Percentiles rank a stretch among this genome's conserved stretches.
These are phyloP conservation scores for Mortierella sp. DNA, from an alignment of 371 early-diverging fungal species.

Conservation along the genomic window DNA sequence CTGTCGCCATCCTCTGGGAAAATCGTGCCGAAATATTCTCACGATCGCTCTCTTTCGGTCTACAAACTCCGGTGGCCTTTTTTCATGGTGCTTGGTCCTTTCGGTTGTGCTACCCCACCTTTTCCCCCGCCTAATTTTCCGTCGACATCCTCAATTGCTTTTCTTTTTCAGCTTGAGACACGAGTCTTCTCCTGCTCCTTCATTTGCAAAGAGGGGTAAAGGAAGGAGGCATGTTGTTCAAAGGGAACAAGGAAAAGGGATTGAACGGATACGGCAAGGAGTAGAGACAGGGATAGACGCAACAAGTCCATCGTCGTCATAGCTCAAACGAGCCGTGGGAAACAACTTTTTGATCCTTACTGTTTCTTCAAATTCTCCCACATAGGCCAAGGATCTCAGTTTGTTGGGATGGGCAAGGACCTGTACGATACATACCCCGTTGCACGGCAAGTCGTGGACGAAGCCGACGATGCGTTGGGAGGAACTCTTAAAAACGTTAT, in stretches of 20 bases:
- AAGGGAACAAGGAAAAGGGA: neutral
- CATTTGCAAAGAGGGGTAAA: neutral
- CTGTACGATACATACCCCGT: slow-evolving; percentile 82
- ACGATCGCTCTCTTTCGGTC: slow-evolving; percentile 19
- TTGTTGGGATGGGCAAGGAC: slow-evolving; percentile 95
- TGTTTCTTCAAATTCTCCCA: neutral
- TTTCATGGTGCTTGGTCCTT: slow-evolving; percentile 5
- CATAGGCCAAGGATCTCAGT: slow-evolving; percentile 90
- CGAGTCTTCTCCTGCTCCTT: neutral
- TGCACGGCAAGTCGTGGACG: slow-evolving; percentile 88
- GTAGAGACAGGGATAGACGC: neutral
- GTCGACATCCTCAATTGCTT: neutral
- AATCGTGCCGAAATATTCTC: slow-evolving; percentile 40
- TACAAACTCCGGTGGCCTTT: slow-evolving; percentile 7
- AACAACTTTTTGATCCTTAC: slow-evolving; percentile 8
- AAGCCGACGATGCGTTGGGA: slow-evolving; percentile 88
- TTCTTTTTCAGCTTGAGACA: neutral
- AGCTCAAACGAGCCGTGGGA: neutral
- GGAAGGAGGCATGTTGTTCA: neutral
- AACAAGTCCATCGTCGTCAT: neutral
- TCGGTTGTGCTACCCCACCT: neutral
- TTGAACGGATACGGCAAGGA: neutral
- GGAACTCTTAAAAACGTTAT: slow-evolving; percentile 78
- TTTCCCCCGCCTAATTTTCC: neutral
- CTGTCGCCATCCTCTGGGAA: slow-evolving; percentile 9